phyloP scores from a whole-genome alignment of 2,329 filamentous ascomycete species.

The Helotiales sp. region DNA sequence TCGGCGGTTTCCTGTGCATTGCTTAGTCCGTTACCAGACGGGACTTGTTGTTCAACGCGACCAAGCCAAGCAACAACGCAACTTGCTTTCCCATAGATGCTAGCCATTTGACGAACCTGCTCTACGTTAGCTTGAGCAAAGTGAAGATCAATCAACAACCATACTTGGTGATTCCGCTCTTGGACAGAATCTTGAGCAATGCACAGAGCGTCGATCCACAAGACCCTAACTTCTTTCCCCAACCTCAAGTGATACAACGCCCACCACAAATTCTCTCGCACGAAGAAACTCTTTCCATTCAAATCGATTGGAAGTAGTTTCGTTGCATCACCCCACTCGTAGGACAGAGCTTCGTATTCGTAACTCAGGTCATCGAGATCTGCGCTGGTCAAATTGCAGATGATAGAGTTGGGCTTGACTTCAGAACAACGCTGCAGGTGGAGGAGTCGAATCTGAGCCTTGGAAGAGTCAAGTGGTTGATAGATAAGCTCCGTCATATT shows the following conservation, averaged over 20 bases:
- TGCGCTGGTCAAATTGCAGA: not conserved
- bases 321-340: not conserved
- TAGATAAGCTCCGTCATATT: no score
- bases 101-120: conserved; percentile 15
- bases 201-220: conserved; percentile 19
- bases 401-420: not conserved
- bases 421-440: not conserved
- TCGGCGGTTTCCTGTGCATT: not conserved
- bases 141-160: not conserved
- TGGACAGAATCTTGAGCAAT: conserved; percentile 22
- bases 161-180: conserved; percentile 22
- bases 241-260: conserved; percentile 5
- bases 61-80: not conserved
- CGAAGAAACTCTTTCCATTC: not conserved
- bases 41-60: not conserved
- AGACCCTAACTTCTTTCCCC: not conserved
- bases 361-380: not conserved
- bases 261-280: conserved; percentile 8
- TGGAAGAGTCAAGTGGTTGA: not conserved
- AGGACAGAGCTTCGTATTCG: not conserved
- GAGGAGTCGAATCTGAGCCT: not conserved
- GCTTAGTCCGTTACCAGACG: not conserved
- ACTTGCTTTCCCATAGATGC: conserved; percentile 10
- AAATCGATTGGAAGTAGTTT: not conserved
- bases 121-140: not conserved